Percentiles rank a stretch among this genome's conserved stretches.
These are phyloP conservation scores for Dioszegia crocea DNA, from an alignment of 768 basidiomycete genomes.

Conservation along the genomic window DNA sequence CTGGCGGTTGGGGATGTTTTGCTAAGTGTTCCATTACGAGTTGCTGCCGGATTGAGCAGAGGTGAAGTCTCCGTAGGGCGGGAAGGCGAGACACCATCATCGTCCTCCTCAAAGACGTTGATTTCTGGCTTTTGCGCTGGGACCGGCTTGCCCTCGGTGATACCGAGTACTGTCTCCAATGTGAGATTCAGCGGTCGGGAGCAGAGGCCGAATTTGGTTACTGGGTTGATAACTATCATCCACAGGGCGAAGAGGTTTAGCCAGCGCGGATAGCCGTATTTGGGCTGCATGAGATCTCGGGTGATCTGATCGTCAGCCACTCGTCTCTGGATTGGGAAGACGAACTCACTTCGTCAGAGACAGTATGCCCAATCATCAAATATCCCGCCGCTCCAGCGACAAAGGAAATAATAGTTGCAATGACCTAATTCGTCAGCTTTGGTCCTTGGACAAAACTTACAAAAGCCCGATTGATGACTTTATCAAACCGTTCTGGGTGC, in stretches of 20 bases:
- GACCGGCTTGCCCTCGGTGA: neutral
- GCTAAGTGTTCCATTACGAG: no score
- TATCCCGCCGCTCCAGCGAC: constrained; percentile 77
- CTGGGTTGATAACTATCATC: constrained; percentile 60
- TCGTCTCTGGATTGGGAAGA: neutral
- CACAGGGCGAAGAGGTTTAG: constrained; percentile 74
- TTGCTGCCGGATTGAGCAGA: neutral
- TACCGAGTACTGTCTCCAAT: neutral
- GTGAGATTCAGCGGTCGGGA: constrained; percentile 64
- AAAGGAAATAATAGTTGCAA: constrained; percentile 60
- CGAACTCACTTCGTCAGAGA: constrained; percentile 69
- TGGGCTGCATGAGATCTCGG: constrained; percentile 61
- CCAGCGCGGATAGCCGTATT: constrained; percentile 63
- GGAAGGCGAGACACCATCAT: neutral
- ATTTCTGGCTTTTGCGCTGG: neutral
- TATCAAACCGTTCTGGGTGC: constrained; percentile 72
- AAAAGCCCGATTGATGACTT: constrained; percentile 71
- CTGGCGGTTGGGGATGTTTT: neutral
- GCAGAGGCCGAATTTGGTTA: constrained; percentile 78
- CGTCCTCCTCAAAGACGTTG: neutral
- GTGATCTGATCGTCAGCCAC: constrained; percentile 60
- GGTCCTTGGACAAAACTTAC: constrained; percentile 54
- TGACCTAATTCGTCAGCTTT: constrained; percentile 50
- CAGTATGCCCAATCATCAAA: constrained; percentile 77
- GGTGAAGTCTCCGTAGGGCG: neutral